Evolutionary conservation across 1,139 yeast genomes (phyloP), one percentile per base, ranked within the genome.

Genomic region (Candida sp.): DNA sequence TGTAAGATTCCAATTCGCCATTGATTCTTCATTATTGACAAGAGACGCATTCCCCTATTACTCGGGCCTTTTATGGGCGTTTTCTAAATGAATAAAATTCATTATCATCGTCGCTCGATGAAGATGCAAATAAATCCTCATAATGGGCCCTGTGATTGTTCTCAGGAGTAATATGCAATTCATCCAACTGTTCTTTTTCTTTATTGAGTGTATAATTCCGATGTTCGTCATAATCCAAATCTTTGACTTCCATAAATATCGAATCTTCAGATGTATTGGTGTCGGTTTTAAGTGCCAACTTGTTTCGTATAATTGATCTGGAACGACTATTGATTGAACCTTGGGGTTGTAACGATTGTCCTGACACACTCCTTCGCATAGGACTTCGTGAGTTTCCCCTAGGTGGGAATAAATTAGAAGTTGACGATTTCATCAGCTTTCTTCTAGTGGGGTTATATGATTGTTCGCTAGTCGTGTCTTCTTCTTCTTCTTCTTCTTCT

Each of bases 271-370:
- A 32, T 2, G 34, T 32, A 4, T 32, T 32, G 7, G 34, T 32
- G 6, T 32, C 19, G 12, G 34, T 32, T 3, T 32, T 32, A n/a
- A 32, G 7, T 5, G 55, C 54, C 19, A 52, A 38, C 41, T 43
- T 49, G 35, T 43, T 52, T 27, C 54, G 38, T 12, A 53, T 44
- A 5, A 52, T 51, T 9, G 56, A 52, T 37, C 36, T 42, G 7
- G 51, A 43, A 35, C 50, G 11, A 12, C 34, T 32, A 32, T 32
- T 32, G 45, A 30, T 38, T 48, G 15, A 43, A 33, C 41, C 53
- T 49, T 15, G 33, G 29, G 19, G 15, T 25, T 25, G 36, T 21
- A 15, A 35, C 23, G 27, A 41, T 38, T 33, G 33, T 32, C 42
- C 41, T 8, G 15, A 34, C 5, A 43, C 37, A n/a, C 27, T 39